Evolutionary conservation across 2,329 filamentous ascomycete species (phyloP), one percentile per base, ranked within the genome.

Genomic region (Trichoderma aggressivum): DNA sequence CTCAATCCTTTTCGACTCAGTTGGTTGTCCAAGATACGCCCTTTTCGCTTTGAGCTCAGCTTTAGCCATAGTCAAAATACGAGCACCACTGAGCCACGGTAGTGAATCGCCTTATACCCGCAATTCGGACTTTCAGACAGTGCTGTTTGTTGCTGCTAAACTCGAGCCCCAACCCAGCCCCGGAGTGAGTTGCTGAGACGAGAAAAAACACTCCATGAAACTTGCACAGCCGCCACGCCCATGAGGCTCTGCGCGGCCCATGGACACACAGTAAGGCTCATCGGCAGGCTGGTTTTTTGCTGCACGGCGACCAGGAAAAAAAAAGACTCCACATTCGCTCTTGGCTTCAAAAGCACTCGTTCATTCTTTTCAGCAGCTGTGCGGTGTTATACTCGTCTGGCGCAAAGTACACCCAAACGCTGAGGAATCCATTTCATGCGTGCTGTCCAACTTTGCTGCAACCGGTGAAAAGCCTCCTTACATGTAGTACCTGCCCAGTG

Each of bases 141-240:
- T n/a, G n/a, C n/a, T n/a, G n/a, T n/a, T n/a, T n/a, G n/a, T n/a
- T n/a, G n/a, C n/a, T n/a, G n/a, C n/a, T n/a, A n/a, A n/a, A n/a
- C n/a, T n/a, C n/a, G n/a, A n/a, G n/a, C n/a, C n/a, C n/a, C n/a
- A n/a, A n/a, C n/a, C n/a, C n/a, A n/a, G n/a, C n/a, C n/a, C n/a
- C n/a, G n/a, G n/a, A n/a, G n/a, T n/a, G n/a, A n/a, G n/a, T n/a
- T n/a, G n/a, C n/a, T 55, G 62, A 65, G 39, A 64, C 30, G 43
- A 63, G 39, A 34, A 34, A 47, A 11, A 12, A 18, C 16, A 3
- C 26, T 5, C 26, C 3, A 28, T 50, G 53, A 68, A 60, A 47
- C 65, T 34, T 68, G 65, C 65, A 68, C 65, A 68, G 65, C 65
- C 65, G 65, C 65, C 64, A 58, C 64, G 50, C 34, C 3, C 24